Conservation (phyloP, 768 basidiomycete species). For the Coprinellus aureogranulatus region DNA sequence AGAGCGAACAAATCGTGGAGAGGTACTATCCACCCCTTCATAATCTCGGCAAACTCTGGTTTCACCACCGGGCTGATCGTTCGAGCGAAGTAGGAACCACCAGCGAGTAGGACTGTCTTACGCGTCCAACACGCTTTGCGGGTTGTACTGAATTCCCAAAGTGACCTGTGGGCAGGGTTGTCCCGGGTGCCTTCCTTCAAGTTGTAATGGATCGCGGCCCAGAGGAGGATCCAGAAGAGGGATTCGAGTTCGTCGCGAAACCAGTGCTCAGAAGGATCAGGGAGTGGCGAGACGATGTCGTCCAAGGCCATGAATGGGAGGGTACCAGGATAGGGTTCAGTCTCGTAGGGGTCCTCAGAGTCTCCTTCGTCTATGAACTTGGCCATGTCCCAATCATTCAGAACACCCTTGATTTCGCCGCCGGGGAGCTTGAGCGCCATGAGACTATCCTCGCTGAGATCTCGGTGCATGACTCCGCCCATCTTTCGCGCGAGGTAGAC, state of each 20-base stretch:
- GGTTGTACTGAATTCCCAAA: too few species aligned
- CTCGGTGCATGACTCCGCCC: conserved; percentile 25
- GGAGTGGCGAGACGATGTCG: too few species aligned
- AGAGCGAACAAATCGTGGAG: not conserved
- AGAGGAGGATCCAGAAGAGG: conserved; percentile 20
- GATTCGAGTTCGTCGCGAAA: conserved; percentile 25
- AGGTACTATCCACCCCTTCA: not conserved
- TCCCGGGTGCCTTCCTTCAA: not conserved
- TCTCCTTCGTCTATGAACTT: conserved; percentile 7
- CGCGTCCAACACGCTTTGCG: too few species aligned
- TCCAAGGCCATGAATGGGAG: conserved; percentile 28
- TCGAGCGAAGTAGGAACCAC: too few species aligned
- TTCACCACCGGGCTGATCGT: not conserved
- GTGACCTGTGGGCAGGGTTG: too few species aligned
- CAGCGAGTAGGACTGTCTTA: too few species aligned
- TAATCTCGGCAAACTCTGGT: not conserved
- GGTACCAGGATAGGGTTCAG: conserved; percentile 24
- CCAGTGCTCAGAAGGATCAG: not conserved
- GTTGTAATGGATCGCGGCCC: conserved; percentile 15
- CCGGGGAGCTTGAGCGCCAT: conserved; percentile 19
- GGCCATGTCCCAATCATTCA: conserved; percentile 28
- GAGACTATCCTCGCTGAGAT: conserved; percentile 30
- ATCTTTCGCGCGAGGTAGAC: not conserved
- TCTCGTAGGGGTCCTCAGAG: too few species aligned
- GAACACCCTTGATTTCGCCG: conserved; percentile 17